Conservation (phyloP, 306 rosid species). For the Ochetophila trinervis region DNA sequence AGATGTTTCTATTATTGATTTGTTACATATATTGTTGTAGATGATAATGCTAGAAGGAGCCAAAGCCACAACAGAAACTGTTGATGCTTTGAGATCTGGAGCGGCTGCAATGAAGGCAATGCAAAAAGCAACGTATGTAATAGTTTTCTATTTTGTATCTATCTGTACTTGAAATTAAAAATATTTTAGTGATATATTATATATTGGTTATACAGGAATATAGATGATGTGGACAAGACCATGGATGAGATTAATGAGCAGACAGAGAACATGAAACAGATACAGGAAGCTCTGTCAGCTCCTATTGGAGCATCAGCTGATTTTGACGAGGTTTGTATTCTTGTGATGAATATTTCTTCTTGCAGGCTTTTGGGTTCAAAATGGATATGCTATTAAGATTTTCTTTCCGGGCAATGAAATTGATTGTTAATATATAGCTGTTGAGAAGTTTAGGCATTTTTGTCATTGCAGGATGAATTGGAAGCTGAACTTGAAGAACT, state of each 20-base stretch:
- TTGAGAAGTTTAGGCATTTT: constrained; percentile 20
- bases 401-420: constrained; percentile 7
- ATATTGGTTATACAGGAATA: constrained; percentile 55
- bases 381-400: not conserved
- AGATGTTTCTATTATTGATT: not conserved
- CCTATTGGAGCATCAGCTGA: constrained; percentile 89
- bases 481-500: constrained; percentile 98
- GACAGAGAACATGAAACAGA: constrained; percentile 96
- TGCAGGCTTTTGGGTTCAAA: constrained; percentile 3
- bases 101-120: constrained; percentile 98
- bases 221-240: constrained; percentile 94
- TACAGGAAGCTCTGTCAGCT: constrained; percentile 90
- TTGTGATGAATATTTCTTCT: constrained; percentile 12
- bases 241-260: constrained; percentile 99
- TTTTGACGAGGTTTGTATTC: constrained; percentile 76
- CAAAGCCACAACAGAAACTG: constrained; percentile 98
- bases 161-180: not conserved
- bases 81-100: constrained; percentile 92
- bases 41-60: constrained; percentile 99
- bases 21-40: constrained; percentile 31
- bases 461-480: constrained; percentile 70
- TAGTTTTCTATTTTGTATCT: constrained; percentile 3
- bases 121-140: constrained; percentile 92
- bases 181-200: not conserved
- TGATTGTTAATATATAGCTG: constrained; percentile 2